Conservation (phyloP, 805 yeast species). For the Candida schatavii region DNA sequence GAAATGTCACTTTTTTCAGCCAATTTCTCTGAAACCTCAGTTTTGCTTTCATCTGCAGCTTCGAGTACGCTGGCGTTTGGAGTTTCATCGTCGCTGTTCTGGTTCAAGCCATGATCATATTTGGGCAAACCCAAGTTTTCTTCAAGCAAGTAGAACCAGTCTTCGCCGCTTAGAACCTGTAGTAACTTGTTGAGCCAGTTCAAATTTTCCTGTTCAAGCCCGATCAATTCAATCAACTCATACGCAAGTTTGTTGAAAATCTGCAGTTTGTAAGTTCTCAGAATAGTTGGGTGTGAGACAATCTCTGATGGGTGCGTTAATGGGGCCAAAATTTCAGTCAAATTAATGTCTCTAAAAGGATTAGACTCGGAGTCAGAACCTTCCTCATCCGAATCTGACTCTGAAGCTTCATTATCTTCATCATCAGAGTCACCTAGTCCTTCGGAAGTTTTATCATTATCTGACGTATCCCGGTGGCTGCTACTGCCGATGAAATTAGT, state of each 20-base stretch:
- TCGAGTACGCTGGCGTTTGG: constrained; percentile 7
- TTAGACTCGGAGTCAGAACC: constrained; percentile 19
- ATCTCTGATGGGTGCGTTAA: constrained; percentile 79
- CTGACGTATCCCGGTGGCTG: constrained; percentile 6
- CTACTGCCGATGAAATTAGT: neutral
- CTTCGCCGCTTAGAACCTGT: constrained; percentile 84
- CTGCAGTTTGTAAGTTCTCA: constrained; percentile 57
- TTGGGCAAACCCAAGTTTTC: constrained; percentile 62
- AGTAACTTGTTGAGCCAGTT: constrained; percentile 67
- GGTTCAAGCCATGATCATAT: constrained; percentile 60
- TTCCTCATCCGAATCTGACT: constrained; percentile 8
- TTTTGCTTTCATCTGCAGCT: neutral
- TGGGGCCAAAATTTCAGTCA: constrained; percentile 64
- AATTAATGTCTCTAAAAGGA: constrained; percentile 27
- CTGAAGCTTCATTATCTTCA: constrained; percentile 7
- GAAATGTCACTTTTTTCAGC: constrained; percentile 8
- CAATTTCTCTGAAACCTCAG: constrained; percentile 15
- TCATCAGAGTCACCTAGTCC: constrained; percentile 25
- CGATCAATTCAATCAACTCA: constrained; percentile 74
- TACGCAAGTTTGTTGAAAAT: constrained; percentile 56
- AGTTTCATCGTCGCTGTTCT: constrained; percentile 19
- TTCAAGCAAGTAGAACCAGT: constrained; percentile 64
- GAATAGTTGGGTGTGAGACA: constrained; percentile 64
- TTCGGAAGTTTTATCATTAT: constrained; percentile 17
- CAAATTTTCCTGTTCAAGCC: constrained; percentile 77